These are phyloP conservation scores for Globisporangium cederbergense DNA, from an alignment of 352 stramenopile genomes.

Conservation along the genomic window DNA sequence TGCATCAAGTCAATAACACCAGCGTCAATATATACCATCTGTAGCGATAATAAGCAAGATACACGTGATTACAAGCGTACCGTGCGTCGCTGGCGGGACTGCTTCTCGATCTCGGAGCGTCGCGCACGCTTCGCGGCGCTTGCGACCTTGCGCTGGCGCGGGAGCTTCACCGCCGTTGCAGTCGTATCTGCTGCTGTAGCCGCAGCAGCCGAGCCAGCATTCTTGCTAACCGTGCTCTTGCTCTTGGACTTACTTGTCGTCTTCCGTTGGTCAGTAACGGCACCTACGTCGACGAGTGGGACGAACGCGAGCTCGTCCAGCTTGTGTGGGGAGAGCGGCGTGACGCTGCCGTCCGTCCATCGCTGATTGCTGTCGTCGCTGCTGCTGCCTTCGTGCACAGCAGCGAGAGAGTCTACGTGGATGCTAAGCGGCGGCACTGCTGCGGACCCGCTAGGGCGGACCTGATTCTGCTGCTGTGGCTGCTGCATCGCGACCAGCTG, in stretches of 20 bases:
- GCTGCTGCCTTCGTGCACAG: background rate
- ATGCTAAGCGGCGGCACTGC: background rate
- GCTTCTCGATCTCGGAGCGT: constrained; percentile 60
- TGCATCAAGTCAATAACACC: constrained; percentile 7
- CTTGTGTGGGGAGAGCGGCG: background rate
- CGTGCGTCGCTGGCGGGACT: constrained; percentile 44
- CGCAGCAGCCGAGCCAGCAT: background rate
- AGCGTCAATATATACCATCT: background rate
- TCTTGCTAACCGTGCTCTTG: background rate
- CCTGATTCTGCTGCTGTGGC: background rate
- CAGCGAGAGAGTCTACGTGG: background rate
- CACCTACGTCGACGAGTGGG: background rate
- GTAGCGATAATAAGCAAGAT: background rate
- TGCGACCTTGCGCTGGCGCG: constrained; percentile 4
- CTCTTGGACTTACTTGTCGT: background rate
- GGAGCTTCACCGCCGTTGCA: background rate
- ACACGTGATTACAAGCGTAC: background rate
- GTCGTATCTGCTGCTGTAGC: background rate
- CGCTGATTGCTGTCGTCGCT: background rate
- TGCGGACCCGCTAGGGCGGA: background rate
- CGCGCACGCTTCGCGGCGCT: constrained; percentile 33
- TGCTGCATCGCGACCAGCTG: constrained; percentile 4
- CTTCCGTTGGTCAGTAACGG: background rate
- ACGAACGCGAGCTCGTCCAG: background rate
- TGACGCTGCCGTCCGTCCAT: background rate